Evolutionary conservation across 306 rosid genomes (phyloP), one percentile per base, ranked within the genome.

Genomic region (Cucurbita pepo): DNA sequence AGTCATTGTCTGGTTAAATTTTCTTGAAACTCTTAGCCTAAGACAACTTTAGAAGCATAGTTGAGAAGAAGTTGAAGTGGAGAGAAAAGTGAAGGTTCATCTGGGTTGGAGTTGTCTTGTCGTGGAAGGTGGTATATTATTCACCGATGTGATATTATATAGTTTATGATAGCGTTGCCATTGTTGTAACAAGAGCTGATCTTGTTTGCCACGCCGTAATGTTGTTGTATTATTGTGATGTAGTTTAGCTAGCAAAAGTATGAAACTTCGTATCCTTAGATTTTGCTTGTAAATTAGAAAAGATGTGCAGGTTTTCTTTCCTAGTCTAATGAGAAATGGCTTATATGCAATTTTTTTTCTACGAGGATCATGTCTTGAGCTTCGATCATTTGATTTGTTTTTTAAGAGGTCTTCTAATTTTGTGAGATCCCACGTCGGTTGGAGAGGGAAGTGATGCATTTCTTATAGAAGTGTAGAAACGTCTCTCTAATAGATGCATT

Each of bases 171-270:
- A 64, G 10, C 8, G 53, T 43, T 6, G 70, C 25, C 65, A 9
- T 64, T 43, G 21, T 69, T 13, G 30, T 69, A 15, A 8, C 11
- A 11, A 8, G 43, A 7, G 25, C 59, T 52, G 34, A 69, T 69
- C 30, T 48, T 13, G 16, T 30, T 34, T 30, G 58, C 74, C 74
- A 51, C 59, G 47, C 47, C 10, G 30, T 69, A 69, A 22, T 51
- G 41, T 48, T 51, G 41, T 48, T 48, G 15, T 22, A 45, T 69
- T 69, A 69, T 44, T 16, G 25, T 30, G 58, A 73, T 77, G 59
- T 56, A 47, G 43, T 74, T 79, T 87, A 84, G 84, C 82, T 84
- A 83, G 83, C 76, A 34, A 77, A 53, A 56, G 50, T 64, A 67
- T 22, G 55, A 73, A 73, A 40, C 79, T 78, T 80, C 51, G 30